Percentiles rank a stretch among this genome's conserved stretches.
These are phyloP conservation scores for Fonsecaea pedrosoi DNA, from an alignment of 2,329 filamentous ascomycete genomes.

Conservation along the genomic window DNA sequence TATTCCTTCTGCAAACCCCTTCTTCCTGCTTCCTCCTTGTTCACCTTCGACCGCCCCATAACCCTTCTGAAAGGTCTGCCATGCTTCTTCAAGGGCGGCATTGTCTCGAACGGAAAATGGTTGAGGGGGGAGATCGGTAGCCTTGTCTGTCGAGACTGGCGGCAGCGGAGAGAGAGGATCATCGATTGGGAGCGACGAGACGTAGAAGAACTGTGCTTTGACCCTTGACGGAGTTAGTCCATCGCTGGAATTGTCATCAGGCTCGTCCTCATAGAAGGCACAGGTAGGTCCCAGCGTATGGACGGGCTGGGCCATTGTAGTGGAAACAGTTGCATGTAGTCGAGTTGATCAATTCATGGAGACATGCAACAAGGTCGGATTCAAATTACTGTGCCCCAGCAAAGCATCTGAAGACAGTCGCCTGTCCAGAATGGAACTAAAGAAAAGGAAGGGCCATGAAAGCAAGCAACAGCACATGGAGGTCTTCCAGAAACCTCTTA, in stretches of 20 bases:
- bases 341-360: not conserved
- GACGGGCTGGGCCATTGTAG: slow-evolving; percentile 49
- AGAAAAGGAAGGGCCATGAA: not conserved
- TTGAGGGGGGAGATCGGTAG: slow-evolving; percentile 66
- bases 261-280: slow-evolving; percentile 50
- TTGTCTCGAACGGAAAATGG: slow-evolving; percentile 84
- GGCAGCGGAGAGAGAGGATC: slow-evolving; percentile 78
- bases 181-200: slow-evolving; percentile 81
- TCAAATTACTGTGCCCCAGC: not conserved
- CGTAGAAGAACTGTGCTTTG: slow-evolving; percentile 82
- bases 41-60: slow-evolving; percentile 17
- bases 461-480: not conserved
- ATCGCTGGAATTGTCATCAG: slow-evolving; percentile 27
- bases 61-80: slow-evolving; percentile 63
- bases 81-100: slow-evolving; percentile 77
- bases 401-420: not conserved
- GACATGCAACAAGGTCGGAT: not conserved
- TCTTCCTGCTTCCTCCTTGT: slow-evolving; percentile 21
- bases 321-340: not conserved
- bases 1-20: slow-evolving; percentile 29
- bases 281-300: slow-evolving; percentile 70
- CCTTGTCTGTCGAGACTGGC: slow-evolving; percentile 57
- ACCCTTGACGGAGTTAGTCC: slow-evolving; percentile 62
- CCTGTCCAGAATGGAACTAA: not conserved
- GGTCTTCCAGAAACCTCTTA: slow-evolving; percentile 18